Evolutionary conservation across 305 asterid species (phyloP), one percentile per base, ranked within the genome.

Genomic region (Andrographis paniculata): DNA sequence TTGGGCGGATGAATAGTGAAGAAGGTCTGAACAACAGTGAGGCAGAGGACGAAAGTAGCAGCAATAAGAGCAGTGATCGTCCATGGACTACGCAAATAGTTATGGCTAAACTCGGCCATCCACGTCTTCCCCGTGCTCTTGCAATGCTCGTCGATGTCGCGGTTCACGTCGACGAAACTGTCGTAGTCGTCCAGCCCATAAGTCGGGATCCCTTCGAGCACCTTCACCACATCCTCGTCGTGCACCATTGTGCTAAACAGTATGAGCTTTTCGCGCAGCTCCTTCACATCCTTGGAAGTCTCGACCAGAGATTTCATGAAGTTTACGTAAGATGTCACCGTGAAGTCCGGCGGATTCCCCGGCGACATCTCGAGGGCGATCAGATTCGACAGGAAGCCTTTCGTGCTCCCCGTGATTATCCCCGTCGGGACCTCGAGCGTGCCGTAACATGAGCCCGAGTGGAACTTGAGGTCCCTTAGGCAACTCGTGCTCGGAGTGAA

Each of bases 401-500:
- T 38, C 8, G 55, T 35, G 3, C 11, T 38, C 27, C 5, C 17
- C 3, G 6, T 11, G 20, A 57, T n/a, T n/a, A 24, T 13, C 52
- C 60, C 36, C 0, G 19, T 30, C 21, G 72, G 74, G 28, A 67
- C 59, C 18, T 23, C 42, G 13, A 72, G 72, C 2, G 4, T n/a
- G 2, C 58, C 69, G 19, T 21, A 48, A 48, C 52, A 44, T 5
- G 16, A 17, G n/a, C 47, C 15, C 16, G 68, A 56, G 16, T 43
- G 20, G 55, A 64, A 67, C 1, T 50, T 42, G 43, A 72, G 44
- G 42, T 59, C 40, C n/a, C 14, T 56, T 24, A 63, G 18, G 18
- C 67, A 56, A 18, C 48, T 1, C 6, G 55, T 24, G 35, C 66
- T 70, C 6, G 65, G 75, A 1, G 42, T 13, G 48, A 67, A 64